These are phyloP conservation scores for Coriolopsis trogii DNA, from an alignment of 1,284 basidiomycete genomes.

Conservation along the genomic window DNA sequence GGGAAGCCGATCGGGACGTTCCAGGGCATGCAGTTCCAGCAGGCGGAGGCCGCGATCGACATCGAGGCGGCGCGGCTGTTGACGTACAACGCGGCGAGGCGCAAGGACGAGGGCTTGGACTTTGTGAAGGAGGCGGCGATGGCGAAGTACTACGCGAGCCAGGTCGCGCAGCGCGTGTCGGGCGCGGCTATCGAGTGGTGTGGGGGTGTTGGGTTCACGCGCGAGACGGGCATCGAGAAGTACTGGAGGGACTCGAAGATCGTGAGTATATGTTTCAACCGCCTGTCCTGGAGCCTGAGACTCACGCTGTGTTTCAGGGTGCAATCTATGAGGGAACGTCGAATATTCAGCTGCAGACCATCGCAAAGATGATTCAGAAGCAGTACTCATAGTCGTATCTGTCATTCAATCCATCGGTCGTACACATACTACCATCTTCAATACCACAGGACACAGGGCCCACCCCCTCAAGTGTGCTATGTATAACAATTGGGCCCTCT, in stretches of 20 bases:
- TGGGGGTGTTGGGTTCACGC: slow-evolving; percentile 93
- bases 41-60: slow-evolving; percentile 86
- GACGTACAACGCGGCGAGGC: slow-evolving; percentile 95
- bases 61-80: slow-evolving; percentile 92
- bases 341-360: slow-evolving; percentile 97
- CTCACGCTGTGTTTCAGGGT: slow-evolving; percentile 47
- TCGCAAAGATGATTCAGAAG: slow-evolving; percentile 90
- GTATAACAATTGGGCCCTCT: no score
- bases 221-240: slow-evolving; percentile 95
- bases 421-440: no score
- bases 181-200: slow-evolving; percentile 97
- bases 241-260: slow-evolving; percentile 96
- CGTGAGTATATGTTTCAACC: slow-evolving; percentile 48
- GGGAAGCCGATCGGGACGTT: slow-evolving; percentile 91
- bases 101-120: slow-evolving; percentile 86
- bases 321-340: slow-evolving; percentile 96
- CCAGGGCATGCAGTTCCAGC: slow-evolving; percentile 97
- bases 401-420: not conserved
- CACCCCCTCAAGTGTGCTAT: no score
- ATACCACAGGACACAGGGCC: no score
- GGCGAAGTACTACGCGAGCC: slow-evolving; percentile 91
- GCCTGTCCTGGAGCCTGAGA: not conserved
- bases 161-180: slow-evolving; percentile 87
- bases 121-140: slow-evolving; percentile 97
- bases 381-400: slow-evolving; percentile 53